Conservation (phyloP, 768 basidiomycete genomes). For the Tricholoma terreum region DNA sequence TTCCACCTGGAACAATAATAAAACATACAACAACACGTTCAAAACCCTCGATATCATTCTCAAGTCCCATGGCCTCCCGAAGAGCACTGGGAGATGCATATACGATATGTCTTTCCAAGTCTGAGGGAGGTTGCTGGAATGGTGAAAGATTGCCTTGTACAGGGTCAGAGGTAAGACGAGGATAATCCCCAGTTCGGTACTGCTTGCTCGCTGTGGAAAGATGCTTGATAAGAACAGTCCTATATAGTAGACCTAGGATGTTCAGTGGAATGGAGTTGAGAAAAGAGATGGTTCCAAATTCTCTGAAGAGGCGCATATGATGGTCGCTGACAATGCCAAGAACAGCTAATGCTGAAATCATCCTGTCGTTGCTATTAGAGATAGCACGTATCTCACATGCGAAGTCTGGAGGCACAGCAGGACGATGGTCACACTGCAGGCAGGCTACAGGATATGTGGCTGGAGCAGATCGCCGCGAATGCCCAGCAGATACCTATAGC, state of each 20-base stretch:
- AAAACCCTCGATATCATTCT: background rate
- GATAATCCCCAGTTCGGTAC: too few species aligned
- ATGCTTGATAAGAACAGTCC: background rate
- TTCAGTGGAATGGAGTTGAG: slow-evolving; percentile 1
- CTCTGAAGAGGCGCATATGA: slow-evolving; percentile 2
- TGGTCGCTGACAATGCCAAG: slow-evolving; percentile 9
- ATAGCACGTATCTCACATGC: background rate
- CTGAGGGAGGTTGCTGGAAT: slow-evolving; percentile 3
- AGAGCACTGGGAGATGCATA: background rate
- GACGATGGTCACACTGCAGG: slow-evolving; percentile 1
- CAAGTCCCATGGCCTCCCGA: background rate
- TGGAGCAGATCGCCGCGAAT: background rate
- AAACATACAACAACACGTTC: background rate
- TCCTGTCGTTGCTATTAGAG: background rate
- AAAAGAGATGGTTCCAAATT: slow-evolving; percentile 2
- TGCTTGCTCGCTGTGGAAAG: background rate
- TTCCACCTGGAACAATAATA: background rate
- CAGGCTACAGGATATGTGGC: background rate
- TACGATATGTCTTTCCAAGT: background rate
- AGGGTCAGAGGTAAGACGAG: too few species aligned
- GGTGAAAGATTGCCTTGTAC: background rate
- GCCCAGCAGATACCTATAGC: too few species aligned
- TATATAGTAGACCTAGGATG: slow-evolving; percentile 1
- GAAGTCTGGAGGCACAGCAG: background rate
- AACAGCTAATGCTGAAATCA: background rate